Base-by-base conservation (phyloP, 768 basidiomycete species). In the Hericium rajendrae region DNA sequence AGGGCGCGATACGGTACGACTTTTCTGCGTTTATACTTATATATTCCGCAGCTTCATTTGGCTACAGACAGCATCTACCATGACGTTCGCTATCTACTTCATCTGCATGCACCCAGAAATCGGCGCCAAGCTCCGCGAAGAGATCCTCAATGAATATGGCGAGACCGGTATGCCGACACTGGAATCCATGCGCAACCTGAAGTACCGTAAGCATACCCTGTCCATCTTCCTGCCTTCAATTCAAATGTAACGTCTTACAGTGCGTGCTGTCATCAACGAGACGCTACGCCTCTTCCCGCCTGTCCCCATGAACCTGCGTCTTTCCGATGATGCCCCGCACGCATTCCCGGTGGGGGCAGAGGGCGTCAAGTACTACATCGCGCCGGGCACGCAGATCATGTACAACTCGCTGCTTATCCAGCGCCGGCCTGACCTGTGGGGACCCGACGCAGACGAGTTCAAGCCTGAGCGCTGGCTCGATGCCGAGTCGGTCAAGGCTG, bases 381-480 rank as follows among this genome's bases (percentile, higher is more conserved):
- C 52, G 6, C 32, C 52, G 13, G 38, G 38, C 9, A 53, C 52
- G 28, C 52, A 39, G 32, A 38, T 53, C 32, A 16, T 53, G n/a
- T 69, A 66, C 48, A 65, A 66, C 8, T 61, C 66, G 3, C 64
- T 66, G 57, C 43, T 66, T 49, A 66, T 71, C 66, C 69, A 72
- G 52, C 68, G 70, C n/a, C 70, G 79, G 24, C 73, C 69, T 41
- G 79, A 79, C 59, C 72, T 80, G 8, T 82, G 80, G 81, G 80
- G 81, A 8, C 76, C 80, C 2, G 80, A 82, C 64, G 72, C 71
- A 66, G 52, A 38, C 15, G n/a, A 26, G n/a, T 54, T 41, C 53
- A 16, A n/a, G n/a, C 84, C 83, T 0, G 80, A 83, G 60, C 73
- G 84, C 15, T 86, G 81, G 72, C 66, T 85, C 43, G 84, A 85